Evolutionary conservation across 495 filamentous ascomycete genomes (phyloP), one percentile per base, ranked within the genome.

Genomic region (Penicillium lagena): DNA sequence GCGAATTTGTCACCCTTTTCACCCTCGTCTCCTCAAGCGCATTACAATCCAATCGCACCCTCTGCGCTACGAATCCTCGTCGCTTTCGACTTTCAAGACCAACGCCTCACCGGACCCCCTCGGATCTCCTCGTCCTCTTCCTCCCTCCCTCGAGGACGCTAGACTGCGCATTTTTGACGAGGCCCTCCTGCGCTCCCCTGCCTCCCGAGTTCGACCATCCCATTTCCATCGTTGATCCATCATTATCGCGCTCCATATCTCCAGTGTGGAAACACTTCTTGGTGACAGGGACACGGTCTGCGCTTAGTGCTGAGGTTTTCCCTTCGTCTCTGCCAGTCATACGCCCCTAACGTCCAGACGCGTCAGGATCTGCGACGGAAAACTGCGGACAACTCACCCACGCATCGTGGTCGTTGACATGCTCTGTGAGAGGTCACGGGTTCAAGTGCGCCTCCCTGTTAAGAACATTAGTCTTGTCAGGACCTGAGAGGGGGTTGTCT

Each of bases 401-500:
- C 12, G 35, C 29, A 37, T 40, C 43, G 43, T 27, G 35, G 29
- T 49, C 45, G 54, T 47, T 61, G 64, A 68, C 56, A 70, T 71
- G 66, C 57, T 52, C 55, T 41, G 61, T 59, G 59, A 50, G 54
- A 50, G 51, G 49, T 63, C 53, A 61, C 50, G 46, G 57, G 32
- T 10, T 56, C 51, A 46, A 48, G 41, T 33, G 47, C 52, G 52
- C 49, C 52, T 59, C 43, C 35, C 37, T 44, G 45, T 45, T 43
- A 35, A 43, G 34, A 52, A 48, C 41, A 45, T 35, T 47, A 49
- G 58, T 57, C 54, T 53, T 54, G 51, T 51, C 44, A 54, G 50
- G 42, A 43, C 62, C 59, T 71, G 62, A 72, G 72, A 75, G 77
- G 71, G 72, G 75, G 71, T 70, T 71, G 75, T 67, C 69, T 75